Evolutionary conservation across 768 basidiomycete species (phyloP), one percentile per base, ranked within the genome.

Genomic region (Mycena amicta): DNA sequence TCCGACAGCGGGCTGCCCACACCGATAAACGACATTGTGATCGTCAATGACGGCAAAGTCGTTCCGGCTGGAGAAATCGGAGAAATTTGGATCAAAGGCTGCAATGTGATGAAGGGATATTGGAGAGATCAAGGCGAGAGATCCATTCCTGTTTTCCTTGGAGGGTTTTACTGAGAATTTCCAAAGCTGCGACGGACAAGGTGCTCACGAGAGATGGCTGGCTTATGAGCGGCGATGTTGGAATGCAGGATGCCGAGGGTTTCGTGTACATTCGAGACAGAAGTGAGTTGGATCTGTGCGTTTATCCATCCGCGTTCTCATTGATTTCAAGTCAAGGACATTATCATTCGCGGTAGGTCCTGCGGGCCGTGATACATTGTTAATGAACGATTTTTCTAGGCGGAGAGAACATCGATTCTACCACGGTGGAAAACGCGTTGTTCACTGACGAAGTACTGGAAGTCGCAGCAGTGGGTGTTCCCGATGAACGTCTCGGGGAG

Each of bases 351-450:
- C 2, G 65, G 67, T 6, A 65, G 65, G 66, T 30, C 57, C 66
- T 33, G 65, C 56, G n/a, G 45, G 56, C 43, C 13, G 12, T 30
- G 12, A n/a, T 20, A 30, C 15, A 1, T 23, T n/a, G 27, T 26
- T 51, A 50, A 40, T 52, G 33, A 55, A 55, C 15, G 33, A 20
- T 8, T 53, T 85, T 83, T n/a, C n/a, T n/a, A 22, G 41, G 41
- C 11, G 41, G 41, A 11, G 41, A 43, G 20, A 43, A 43, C 41
- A 43, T 43, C 20, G 82, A 85, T 59, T 86, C 84, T 22, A 78
- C 82, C 16, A 77, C 79, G 13, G 84, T 86, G 40, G 85, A 87
- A 60, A n/a, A n/a, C n/a, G n/a, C n/a, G n/a, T n/a, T n/a, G n/a
- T n/a, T n/a, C n/a, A n/a, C n/a, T n/a, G n/a, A n/a, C n/a, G n/a